Conservation (phyloP, 371 early-diverging fungal species). For the Syncephalastrum sp. region DNA sequence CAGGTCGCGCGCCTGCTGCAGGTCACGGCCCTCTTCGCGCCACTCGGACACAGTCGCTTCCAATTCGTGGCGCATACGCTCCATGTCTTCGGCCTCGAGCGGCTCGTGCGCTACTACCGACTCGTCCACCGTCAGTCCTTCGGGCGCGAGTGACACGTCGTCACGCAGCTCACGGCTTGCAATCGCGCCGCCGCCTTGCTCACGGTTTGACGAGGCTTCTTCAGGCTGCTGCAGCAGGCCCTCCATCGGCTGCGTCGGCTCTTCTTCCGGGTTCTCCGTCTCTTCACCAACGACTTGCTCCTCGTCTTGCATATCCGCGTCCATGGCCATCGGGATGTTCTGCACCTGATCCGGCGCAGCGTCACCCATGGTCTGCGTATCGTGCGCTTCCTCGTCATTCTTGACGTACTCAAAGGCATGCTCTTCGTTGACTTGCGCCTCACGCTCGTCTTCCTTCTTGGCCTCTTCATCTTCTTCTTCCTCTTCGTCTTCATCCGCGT, state of each 20-base stretch:
- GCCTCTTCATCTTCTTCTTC: slow-evolving; percentile 49
- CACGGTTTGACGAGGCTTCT: background rate
- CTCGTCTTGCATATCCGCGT: slow-evolving; percentile 54
- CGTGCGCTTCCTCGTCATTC: slow-evolving; percentile 74
- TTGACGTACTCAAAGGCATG: slow-evolving; percentile 74
- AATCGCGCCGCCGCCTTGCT: slow-evolving; percentile 28
- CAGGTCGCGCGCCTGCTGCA: slow-evolving; percentile 68
- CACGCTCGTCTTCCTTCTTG: slow-evolving; percentile 45
- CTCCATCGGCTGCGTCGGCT: slow-evolving; percentile 20
- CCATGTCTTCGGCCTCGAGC: slow-evolving; percentile 59
- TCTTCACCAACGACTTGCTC: slow-evolving; percentile 59
- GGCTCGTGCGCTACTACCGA: slow-evolving; percentile 56
- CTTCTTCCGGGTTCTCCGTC: slow-evolving; percentile 20
- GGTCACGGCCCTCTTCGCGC: slow-evolving; percentile 61
- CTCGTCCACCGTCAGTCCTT: slow-evolving; percentile 41
- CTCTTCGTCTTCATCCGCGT: slow-evolving; percentile 48
- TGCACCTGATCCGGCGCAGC: slow-evolving; percentile 76
- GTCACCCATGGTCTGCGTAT: slow-evolving; percentile 75
- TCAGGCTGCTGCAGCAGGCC: slow-evolving; percentile 1
- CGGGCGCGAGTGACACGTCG: slow-evolving; percentile 11
- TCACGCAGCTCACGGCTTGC: too few species aligned
- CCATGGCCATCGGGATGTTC: slow-evolving; percentile 56
- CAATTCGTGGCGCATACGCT: slow-evolving; percentile 60
- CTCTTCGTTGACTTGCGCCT: slow-evolving; percentile 57
- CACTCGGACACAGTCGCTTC: slow-evolving; percentile 58